Conservation (phyloP, 208 protist species). For the Leishmania tropica region DNA sequence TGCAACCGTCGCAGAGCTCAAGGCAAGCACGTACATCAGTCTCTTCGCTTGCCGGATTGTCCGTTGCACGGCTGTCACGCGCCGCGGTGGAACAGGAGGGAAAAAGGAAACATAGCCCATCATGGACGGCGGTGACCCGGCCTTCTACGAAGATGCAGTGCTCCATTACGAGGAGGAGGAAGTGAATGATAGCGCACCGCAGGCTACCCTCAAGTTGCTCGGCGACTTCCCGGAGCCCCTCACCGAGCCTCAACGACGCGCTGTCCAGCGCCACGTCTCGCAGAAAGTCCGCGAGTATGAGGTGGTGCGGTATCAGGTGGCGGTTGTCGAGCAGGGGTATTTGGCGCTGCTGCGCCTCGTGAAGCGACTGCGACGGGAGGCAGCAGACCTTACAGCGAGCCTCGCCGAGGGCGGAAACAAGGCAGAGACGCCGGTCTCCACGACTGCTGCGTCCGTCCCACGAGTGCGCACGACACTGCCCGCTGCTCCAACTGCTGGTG, state of each 20-base stretch:
- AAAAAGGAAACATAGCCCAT: not conserved
- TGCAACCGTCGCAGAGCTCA: not conserved
- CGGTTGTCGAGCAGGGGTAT: conserved; percentile 47
- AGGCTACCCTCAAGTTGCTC: conserved; percentile 36
- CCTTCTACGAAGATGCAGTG: conserved; percentile 14
- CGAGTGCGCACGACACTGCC: not conserved
- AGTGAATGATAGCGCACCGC: conserved; percentile 13
- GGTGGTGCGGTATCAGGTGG: conserved; percentile 38
- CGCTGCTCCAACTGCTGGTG: not conserved
- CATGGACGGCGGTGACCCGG: conserved; percentile 15
- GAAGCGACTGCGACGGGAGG: conserved; percentile 45
- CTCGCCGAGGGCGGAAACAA: conserved; percentile 17
- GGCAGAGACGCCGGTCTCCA: not conserved
- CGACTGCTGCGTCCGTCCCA: not conserved
- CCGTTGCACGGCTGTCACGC: not conserved
- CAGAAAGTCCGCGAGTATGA: conserved; percentile 43
- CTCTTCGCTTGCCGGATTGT: not conserved
- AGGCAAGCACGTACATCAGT: not conserved
- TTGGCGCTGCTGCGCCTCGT: conserved; percentile 50
- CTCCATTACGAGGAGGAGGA: conserved; percentile 11
- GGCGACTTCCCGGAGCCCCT: conserved; percentile 77
- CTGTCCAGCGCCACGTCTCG: conserved; percentile 46
- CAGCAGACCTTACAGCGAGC: conserved; percentile 26
- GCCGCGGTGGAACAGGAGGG: not conserved
- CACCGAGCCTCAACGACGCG: conserved; percentile 45